These are phyloP conservation scores for Fusarium sp. DNA, from an alignment of 2,329 filamentous ascomycete genomes.

Conservation along the genomic window DNA sequence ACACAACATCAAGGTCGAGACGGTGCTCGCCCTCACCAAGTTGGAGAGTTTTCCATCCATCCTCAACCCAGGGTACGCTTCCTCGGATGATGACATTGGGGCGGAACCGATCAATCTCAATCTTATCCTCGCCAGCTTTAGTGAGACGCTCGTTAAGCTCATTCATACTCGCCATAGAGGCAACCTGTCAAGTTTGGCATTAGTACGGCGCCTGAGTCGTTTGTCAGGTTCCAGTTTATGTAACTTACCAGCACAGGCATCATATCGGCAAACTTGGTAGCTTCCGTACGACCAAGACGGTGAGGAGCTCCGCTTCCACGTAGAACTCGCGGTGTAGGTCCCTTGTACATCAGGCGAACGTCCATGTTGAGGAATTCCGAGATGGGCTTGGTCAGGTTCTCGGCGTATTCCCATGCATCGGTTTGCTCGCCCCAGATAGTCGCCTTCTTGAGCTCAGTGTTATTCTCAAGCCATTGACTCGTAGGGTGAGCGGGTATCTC, in stretches of 20 bases:
- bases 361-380: slow-evolving; percentile 64
- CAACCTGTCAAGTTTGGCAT: slow-evolving; percentile 66
- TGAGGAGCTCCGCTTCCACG: slow-evolving; percentile 65
- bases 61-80: slow-evolving; percentile 68
- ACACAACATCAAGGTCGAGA: slow-evolving; percentile 65
- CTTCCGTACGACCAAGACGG: slow-evolving; percentile 63
- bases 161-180: slow-evolving; percentile 63
- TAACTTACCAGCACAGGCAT: slow-evolving; percentile 33
- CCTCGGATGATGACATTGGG: slow-evolving; percentile 72
- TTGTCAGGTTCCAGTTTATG: slow-evolving; percentile 38
- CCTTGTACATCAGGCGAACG: slow-evolving; percentile 70
- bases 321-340: slow-evolving; percentile 64
- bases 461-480: slow-evolving; percentile 61
- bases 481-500: slow-evolving; percentile 66
- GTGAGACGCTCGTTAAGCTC: slow-evolving; percentile 67
- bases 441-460: slow-evolving; percentile 61
- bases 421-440: slow-evolving; percentile 70
- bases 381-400: slow-evolving; percentile 63
- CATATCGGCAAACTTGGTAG: slow-evolving; percentile 67
- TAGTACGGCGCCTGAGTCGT: slow-evolving; percentile 60
- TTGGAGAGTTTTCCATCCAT: slow-evolving; percentile 69
- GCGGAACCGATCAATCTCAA: slow-evolving; percentile 70
- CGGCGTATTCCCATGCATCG: slow-evolving; percentile 64
- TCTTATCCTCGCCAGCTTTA: slow-evolving; percentile 53
- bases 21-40: slow-evolving; percentile 47